Percentiles rank a stretch among this genome's conserved stretches.
Evolutionary conservation across 345 rosid genomes (phyloP).

Genomic region (Euphorbia peplus): DNA sequence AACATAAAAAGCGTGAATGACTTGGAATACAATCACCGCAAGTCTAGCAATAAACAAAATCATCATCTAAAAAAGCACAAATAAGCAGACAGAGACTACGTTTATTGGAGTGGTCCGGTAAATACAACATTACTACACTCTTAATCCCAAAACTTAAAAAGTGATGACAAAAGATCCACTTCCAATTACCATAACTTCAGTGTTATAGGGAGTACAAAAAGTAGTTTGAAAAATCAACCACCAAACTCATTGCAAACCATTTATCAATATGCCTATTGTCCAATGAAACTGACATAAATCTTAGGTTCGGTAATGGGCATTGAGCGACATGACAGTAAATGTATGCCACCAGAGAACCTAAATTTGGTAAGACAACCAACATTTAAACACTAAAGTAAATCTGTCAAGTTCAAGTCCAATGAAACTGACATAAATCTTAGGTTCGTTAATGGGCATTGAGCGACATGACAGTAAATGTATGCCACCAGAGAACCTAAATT

Average conservation of each 20-base stretch:
- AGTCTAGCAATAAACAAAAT: neutral
- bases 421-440: no score
- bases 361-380: conserved; percentile 1
- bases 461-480: neutral
- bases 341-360: neutral
- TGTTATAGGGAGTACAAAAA: neutral
- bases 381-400: no score
- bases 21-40: neutral
- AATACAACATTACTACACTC: neutral
- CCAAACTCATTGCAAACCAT: neutral
- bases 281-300: no score
- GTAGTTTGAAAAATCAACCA: neutral
- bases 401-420: no score
- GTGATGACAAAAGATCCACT: neutral
- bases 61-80: neutral
- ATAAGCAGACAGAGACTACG: neutral
- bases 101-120: neutral
- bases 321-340: neutral
- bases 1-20: neutral
- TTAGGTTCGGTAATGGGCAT: no score
- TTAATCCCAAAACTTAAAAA: neutral
- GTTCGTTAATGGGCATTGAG: no score
- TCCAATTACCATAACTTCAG: neutral
- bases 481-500: neutral
- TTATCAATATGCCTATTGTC: neutral